A percentile compares a stretch with the other conserved stretches of the same genome.
Conservation (phyloP, 2,329 filamentous ascomycete genomes). For the Fusarium solani-melongenae region DNA sequence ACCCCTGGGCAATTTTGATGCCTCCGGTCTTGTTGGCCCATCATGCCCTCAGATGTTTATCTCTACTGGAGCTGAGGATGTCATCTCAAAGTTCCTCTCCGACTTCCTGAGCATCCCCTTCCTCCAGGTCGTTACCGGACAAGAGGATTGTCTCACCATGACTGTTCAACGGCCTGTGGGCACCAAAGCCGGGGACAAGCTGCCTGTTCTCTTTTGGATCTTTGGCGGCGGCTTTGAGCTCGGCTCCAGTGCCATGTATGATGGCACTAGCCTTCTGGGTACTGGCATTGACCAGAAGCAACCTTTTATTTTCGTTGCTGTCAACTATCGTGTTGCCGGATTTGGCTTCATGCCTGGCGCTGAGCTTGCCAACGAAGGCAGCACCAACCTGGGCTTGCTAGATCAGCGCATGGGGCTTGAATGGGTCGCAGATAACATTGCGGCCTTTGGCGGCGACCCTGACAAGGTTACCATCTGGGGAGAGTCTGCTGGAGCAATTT, state of each 20-base stretch:
- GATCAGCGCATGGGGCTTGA: conserved; percentile 79
- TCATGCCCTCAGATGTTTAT: conserved; percentile 80
- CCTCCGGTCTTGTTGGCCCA: conserved; percentile 62
- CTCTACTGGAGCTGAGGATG: conserved; percentile 56
- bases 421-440: conserved; percentile 84
- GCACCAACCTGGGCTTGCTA: conserved; percentile 76
- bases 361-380: conserved; percentile 74
- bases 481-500: conserved; percentile 77
- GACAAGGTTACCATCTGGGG: conserved; percentile 85
- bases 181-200: conserved; percentile 62
- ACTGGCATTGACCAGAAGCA: conserved; percentile 54
- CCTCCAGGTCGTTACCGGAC: conserved; percentile 64
- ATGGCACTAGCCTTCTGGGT: conserved; percentile 59
- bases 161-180: conserved; percentile 69
- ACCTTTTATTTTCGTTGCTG: conserved; percentile 78
- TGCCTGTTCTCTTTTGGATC: conserved; percentile 78
- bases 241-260: conserved; percentile 63
- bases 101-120: conserved; percentile 65
- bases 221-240: conserved; percentile 74
- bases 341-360: conserved; percentile 80
- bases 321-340: conserved; percentile 81
- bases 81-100: conserved; percentile 59
- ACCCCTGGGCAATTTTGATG: conserved; percentile 69
- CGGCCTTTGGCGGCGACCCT: conserved; percentile 81
- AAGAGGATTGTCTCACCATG: conserved; percentile 74